Evolutionary conservation across 2,329 filamentous ascomycete species (phyloP).

Genomic region (Calcarisporium arbuscula): DNA sequence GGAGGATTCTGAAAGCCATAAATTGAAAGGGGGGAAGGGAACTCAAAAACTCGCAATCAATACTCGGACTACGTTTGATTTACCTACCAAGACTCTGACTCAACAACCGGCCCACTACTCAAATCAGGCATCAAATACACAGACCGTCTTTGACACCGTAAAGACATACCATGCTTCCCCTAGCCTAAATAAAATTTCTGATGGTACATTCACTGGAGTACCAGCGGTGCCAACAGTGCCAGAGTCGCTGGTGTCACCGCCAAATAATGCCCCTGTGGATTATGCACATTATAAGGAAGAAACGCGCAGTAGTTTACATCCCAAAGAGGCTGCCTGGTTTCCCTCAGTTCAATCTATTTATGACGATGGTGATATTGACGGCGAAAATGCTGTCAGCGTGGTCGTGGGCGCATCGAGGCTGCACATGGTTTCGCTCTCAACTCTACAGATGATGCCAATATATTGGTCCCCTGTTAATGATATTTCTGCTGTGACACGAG

Average conservation of each 20-base stretch:
- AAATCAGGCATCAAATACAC: conserved; percentile 4
- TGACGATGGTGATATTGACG: too few relatives aligned
- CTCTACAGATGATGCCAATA: conserved; percentile 86
- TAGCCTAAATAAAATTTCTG: conserved; percentile 46
- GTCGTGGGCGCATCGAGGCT: conserved; percentile 85
- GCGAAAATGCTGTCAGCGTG: conserved; percentile 46
- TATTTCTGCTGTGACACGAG: conserved; percentile 71
- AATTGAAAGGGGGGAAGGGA: too few relatives aligned
- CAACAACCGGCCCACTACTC: too few relatives aligned
- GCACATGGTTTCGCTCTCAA: conserved; percentile 79
- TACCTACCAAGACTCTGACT: too few relatives aligned
- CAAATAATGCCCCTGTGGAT: background rate
- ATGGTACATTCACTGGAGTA: conserved; percentile 47
- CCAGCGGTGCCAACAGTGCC: conserved; percentile 24
- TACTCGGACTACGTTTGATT: too few relatives aligned
- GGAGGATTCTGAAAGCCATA: conserved; percentile 1
- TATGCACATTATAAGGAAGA: background rate
- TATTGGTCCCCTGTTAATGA: conserved; percentile 97
- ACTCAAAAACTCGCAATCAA: too few relatives aligned
- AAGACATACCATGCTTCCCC: conserved; percentile 14
- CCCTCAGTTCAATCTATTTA: conserved; percentile 6
- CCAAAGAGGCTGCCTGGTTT: conserved; percentile 9
- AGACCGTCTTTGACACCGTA: conserved; percentile 16
- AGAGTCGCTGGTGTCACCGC: conserved; percentile 1
- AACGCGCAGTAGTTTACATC: too few relatives aligned